Evolutionary conservation across 2,329 filamentous ascomycete genomes (phyloP).

Genomic region (Fusarium cicatricum): DNA sequence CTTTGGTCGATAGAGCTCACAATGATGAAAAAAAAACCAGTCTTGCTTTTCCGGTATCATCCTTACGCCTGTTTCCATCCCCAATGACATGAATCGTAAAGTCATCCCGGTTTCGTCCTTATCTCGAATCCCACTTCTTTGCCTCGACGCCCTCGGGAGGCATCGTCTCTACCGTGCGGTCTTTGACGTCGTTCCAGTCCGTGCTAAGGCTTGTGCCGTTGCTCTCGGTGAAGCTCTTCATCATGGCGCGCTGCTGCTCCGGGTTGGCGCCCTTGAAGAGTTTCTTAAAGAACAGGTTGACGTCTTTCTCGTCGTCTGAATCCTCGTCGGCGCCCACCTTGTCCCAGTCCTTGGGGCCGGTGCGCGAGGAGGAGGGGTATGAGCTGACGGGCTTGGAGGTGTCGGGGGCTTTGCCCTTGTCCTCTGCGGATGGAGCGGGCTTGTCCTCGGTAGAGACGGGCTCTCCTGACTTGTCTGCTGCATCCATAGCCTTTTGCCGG

Average conservation of each 20-base stretch:
- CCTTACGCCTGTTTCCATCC: slow-evolving; percentile 27
- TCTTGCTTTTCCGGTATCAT: slow-evolving; percentile 13
- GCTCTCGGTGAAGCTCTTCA: slow-evolving; percentile 95
- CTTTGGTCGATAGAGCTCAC: slow-evolving; percentile 5
- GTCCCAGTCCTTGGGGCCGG: slow-evolving; percentile 93
- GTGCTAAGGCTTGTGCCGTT: slow-evolving; percentile 93
- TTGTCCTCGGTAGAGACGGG: slow-evolving; percentile 1
- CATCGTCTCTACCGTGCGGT: slow-evolving; percentile 72
- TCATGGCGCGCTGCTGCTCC: slow-evolving; percentile 91
- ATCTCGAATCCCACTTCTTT: slow-evolving; percentile 68
- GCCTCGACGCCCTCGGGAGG: slow-evolving; percentile 82
- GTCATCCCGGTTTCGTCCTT: not conserved
- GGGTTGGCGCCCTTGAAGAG: slow-evolving; percentile 79
- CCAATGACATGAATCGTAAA: slow-evolving; percentile 13
- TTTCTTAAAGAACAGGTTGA: slow-evolving; percentile 89
- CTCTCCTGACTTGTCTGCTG: slow-evolving; percentile 2
- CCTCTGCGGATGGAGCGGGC: slow-evolving; percentile 2
- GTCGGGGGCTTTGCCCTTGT: slow-evolving; percentile 19
- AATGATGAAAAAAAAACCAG: slow-evolving; percentile 1
- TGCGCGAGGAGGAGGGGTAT: slow-evolving; percentile 88
- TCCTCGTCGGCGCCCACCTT: slow-evolving; percentile 67
- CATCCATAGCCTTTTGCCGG: slow-evolving; percentile 33
- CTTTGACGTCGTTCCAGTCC: slow-evolving; percentile 85
- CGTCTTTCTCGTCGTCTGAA: slow-evolving; percentile 67
- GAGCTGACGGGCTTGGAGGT: slow-evolving; percentile 52